Conservation (phyloP, 345 rosid species). For the Brassica incana region DNA sequence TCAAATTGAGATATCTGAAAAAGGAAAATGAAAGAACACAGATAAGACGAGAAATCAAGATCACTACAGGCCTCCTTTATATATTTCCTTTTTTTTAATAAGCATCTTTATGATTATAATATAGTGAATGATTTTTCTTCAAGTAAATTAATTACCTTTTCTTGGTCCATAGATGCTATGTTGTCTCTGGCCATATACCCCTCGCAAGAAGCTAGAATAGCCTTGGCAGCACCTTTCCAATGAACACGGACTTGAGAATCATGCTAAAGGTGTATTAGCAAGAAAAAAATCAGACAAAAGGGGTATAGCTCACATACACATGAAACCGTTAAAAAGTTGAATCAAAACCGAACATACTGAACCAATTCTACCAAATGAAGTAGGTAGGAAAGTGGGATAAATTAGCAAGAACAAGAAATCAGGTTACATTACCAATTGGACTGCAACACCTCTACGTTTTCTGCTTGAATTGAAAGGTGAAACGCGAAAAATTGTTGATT, state of each 20-base stretch:
- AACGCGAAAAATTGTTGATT: not conserved
- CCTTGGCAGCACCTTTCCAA: not conserved
- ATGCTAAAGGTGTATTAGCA: not conserved
- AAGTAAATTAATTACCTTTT: not conserved
- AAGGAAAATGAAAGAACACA: not conserved
- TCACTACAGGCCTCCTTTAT: not conserved
- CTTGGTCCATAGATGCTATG: conserved; percentile 3
- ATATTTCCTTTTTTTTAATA: not conserved
- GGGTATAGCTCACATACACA: not conserved
- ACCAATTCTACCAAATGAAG: not conserved
- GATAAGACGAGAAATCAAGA: not conserved
- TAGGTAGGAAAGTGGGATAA: not conserved
- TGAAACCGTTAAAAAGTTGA: not conserved
- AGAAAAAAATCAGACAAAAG: not conserved
- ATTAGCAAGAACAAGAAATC: not conserved
- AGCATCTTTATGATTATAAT: not conserved
- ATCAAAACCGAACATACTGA: not conserved
- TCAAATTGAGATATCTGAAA: not conserved
- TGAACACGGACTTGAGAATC: conserved; percentile 1
- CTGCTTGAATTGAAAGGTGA: not conserved
- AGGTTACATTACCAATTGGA: not conserved
- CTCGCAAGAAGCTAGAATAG: not conserved
- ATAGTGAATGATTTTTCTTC: not conserved
- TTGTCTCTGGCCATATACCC: not conserved
- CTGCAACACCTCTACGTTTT: not conserved